A percentile compares a stretch with the other conserved stretches of the same genome.
Evolutionary conservation across 2,329 filamentous ascomycete species (phyloP).

Genomic region (Bipolaris sorokiniana): DNA sequence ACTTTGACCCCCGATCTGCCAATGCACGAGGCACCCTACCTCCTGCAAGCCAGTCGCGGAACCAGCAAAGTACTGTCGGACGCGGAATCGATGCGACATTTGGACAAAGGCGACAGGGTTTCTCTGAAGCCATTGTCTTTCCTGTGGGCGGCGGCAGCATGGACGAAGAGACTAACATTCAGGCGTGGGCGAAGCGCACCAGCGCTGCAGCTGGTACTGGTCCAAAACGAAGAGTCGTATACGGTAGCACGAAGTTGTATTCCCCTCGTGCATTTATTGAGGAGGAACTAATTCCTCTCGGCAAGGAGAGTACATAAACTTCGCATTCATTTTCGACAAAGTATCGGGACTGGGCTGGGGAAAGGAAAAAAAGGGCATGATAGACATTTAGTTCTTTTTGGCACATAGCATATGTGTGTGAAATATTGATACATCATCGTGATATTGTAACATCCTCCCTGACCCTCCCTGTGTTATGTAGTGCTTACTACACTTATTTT

Average conservation of each 20-base stretch:
- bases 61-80: conserved; percentile 50
- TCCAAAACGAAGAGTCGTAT: conserved; percentile 81
- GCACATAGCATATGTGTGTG: background rate
- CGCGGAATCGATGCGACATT: conserved; percentile 80
- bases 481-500: background rate
- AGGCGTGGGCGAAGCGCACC: conserved; percentile 90
- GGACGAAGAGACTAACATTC: conserved; percentile 97
- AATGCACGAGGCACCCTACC: conserved; percentile 93
- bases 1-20: conserved; percentile 93
- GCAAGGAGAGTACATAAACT: conserved; percentile 54
- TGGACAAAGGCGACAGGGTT: conserved; percentile 87
- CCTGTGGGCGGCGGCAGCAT: conserved; percentile 93
- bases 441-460: no score
- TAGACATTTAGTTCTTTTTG: background rate
- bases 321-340: background rate
- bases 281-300: conserved; percentile 63
- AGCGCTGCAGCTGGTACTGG: conserved; percentile 60
- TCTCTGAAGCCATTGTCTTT: conserved; percentile 90
- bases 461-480: background rate
- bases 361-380: background rate
- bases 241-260: conserved; percentile 83
- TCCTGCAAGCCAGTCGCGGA: conserved; percentile 67
- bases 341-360: background rate
- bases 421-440: background rate
- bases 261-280: conserved; percentile 67